Evolutionary conservation across 768 basidiomycete genomes (phyloP).

Genomic region (Suillus lakei): DNA sequence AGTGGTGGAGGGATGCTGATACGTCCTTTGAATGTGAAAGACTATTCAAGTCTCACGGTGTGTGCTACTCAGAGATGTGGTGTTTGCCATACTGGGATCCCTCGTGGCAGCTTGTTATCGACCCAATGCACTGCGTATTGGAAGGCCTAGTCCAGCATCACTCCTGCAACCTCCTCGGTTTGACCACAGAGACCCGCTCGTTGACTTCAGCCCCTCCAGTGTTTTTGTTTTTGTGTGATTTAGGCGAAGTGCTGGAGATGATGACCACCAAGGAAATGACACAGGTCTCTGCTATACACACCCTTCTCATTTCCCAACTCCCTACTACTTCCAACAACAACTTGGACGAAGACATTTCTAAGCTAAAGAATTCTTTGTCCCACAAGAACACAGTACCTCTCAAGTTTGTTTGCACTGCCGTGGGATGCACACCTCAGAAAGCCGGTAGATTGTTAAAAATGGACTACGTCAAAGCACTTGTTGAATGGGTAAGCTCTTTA

Average conservation of each 20-base stretch:
- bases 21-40: too few relatives aligned
- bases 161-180: constrained; percentile 6
- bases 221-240: constrained; percentile 5
- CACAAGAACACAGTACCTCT: constrained; percentile 10
- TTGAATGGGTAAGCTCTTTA: constrained; percentile 16
- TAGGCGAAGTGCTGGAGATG: neutral
- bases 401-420: constrained; percentile 3
- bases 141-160: too few relatives aligned
- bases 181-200: constrained; percentile 6
- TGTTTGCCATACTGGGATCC: too few relatives aligned
- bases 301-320: constrained; percentile 7
- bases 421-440: constrained; percentile 12
- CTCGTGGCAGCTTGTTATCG: too few relatives aligned
- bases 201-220: neutral
- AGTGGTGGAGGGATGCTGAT: too few relatives aligned
- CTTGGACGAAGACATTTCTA: too few relatives aligned
- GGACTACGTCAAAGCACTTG: constrained; percentile 11
- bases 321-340: too few relatives aligned
- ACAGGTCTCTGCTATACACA: constrained; percentile 13
- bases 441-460: neutral
- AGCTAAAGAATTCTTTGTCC: constrained; percentile 4
- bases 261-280: constrained; percentile 2
- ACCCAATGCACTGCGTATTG: too few relatives aligned
- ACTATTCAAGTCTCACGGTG: too few relatives aligned
- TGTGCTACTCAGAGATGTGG: too few relatives aligned